A percentile compares a stretch with the other conserved stretches of the same genome.
These are phyloP conservation scores for Globisporangium ultimum DNA, from an alignment of 352 stramenopile genomes.

Conservation along the genomic window DNA sequence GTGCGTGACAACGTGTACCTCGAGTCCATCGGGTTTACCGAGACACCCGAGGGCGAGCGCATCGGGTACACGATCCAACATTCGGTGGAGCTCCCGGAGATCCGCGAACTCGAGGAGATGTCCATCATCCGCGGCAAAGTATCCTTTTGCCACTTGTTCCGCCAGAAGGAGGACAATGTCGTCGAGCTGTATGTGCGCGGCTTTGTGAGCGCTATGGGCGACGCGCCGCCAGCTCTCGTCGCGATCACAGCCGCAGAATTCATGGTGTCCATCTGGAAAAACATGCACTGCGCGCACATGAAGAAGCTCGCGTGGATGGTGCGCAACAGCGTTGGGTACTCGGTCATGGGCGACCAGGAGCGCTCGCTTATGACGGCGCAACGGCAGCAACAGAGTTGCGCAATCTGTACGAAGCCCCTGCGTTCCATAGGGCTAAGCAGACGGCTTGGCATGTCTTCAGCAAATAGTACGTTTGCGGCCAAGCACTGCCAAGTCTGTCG, in stretches of 20 bases:
- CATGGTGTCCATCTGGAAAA: constrained; percentile 7
- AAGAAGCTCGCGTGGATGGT: constrained; percentile 16
- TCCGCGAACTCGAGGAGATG: constrained; percentile 24
- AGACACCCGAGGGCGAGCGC: constrained; percentile 34
- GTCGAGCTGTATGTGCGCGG: constrained; percentile 41
- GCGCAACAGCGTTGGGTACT: background rate
- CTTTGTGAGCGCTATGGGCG: constrained; percentile 4
- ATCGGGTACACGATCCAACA: constrained; percentile 58
- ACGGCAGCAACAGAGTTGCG: background rate
- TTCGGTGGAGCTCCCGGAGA: constrained; percentile 53
- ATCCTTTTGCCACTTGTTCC: constrained; percentile 45
- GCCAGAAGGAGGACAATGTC: constrained; percentile 35
- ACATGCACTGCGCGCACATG: constrained; percentile 5
- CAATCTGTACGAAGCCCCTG: background rate
- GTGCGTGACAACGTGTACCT: constrained; percentile 61
- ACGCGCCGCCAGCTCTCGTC: background rate
- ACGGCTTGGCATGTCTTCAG: background rate
- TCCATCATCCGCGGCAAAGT: constrained; percentile 46
- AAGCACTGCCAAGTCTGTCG: background rate
- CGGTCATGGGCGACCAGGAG: too few species aligned
- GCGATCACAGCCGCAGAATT: constrained; percentile 1
- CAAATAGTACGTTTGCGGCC: background rate
- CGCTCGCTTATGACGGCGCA: background rate
- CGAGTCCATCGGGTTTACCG: constrained; percentile 39
- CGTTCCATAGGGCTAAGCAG: background rate